Base-by-base conservation (phyloP, 495 filamentous ascomycete genomes). In the Beverwykella pulmonaria region DNA sequence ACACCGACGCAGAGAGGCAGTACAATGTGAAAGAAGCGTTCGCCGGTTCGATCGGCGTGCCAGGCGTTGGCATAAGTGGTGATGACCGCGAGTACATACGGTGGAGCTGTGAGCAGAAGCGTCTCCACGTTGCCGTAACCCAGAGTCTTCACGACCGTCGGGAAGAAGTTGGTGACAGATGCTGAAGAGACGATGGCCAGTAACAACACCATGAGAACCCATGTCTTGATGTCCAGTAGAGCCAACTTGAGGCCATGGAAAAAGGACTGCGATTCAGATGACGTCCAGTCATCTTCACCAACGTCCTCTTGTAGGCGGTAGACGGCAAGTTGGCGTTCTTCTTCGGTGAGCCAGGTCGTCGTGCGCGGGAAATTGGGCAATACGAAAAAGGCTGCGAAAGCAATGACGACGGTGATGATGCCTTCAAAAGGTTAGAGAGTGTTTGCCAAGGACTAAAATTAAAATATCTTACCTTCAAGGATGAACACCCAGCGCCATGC, bases 91-190 rank as follows among this genome's bases (percentile, higher is more conserved):
- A 94, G 80, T 6, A 78, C 39, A 63, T 75, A 77, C 19, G 78
- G 80, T 0, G 91, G 91, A 0, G 86, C 88, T 4, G 90, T 93
- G 27, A 95, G 83, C 2, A 92, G 84, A 10, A 94, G 85, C 0
- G 91, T 87, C 20, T 81, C 72, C 66, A 91, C 86, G n/a, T 84
- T 83, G 67, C 73, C 77, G 71, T 87, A 91, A 8, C 86, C 82
- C 6, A 96, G 80, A 1, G 91, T 93, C 44, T 82, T 80, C 32
- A 94, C 91, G 23, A 96, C 89, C 15, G 90, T 89, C 0, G 92
- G 91, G 79, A 95, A 93, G 83, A 94, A 94, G 75, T 94, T 93
- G n/a, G 90, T 92, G 9, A 92, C 87, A 1, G 88, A 87, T 53
- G 85, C 87, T 27, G 86, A 84, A 27, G 87, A 84, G 15, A 91